Evolutionary conservation across 2,329 filamentous ascomycete genomes (phyloP).

Genomic region (Venturia aucupariae): DNA sequence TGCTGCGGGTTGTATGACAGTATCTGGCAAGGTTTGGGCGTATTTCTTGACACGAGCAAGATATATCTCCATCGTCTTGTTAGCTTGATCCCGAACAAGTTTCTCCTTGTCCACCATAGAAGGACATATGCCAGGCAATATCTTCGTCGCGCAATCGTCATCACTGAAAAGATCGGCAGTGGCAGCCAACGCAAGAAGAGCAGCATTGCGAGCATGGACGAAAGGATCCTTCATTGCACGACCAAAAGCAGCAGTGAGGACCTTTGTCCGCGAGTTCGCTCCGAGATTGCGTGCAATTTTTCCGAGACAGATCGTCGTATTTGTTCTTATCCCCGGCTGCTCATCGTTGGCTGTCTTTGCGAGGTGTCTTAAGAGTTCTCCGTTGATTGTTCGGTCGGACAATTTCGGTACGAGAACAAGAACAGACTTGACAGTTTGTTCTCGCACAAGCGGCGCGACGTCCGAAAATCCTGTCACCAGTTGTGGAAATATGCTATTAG

Average conservation of each 20-base stretch:
- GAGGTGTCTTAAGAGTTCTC: conserved; percentile 79
- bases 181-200: conserved; percentile 74
- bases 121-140: conserved; percentile 77
- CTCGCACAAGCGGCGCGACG: conserved; percentile 77
- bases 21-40: conserved; percentile 69
- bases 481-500: conserved; percentile 93
- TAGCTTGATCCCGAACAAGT: conserved; percentile 81
- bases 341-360: conserved; percentile 97
- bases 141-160: conserved; percentile 76
- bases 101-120: conserved; percentile 91
- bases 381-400: conserved; percentile 86
- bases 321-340: conserved; percentile 92
- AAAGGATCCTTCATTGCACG: conserved; percentile 88
- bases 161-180: conserved; percentile 81
- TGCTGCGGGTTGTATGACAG: conserved; percentile 54
- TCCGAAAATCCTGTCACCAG: conserved; percentile 96
- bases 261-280: conserved; percentile 58
- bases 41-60: conserved; percentile 74
- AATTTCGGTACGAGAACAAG: conserved; percentile 80
- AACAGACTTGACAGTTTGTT: conserved; percentile 93
- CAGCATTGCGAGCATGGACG: conserved; percentile 83
- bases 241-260: conserved; percentile 85
- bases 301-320: conserved; percentile 93
- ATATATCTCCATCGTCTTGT: conserved; percentile 81
- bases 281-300: conserved; percentile 91